Evolutionary conservation across 2,329 filamentous ascomycete species (phyloP), one percentile per base, ranked within the genome.

Genomic region (Claviceps pusilla): DNA sequence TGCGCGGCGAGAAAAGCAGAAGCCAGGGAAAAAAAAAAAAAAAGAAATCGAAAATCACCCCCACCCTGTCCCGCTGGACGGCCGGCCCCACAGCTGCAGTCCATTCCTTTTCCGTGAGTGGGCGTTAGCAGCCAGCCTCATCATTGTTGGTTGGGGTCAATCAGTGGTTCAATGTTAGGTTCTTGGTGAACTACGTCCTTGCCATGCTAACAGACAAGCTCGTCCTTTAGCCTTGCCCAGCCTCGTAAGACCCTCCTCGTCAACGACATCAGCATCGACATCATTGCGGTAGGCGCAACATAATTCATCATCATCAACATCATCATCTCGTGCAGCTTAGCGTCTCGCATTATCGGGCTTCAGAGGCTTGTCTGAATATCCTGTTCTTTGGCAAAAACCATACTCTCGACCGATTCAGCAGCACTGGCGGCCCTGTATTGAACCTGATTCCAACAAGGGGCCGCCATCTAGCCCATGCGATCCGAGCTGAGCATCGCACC

Each of bases 401-500:
- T 24, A 16, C 5, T 11, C 6, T 9, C 29, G 47, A 50, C 43
- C 33, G 31, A 35, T 35, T 48, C 31, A 5, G 24, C 52, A 33
- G 16, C 49, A 31, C 42, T 50, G 37, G 35, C 24, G 35, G 33
- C n/a, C 28, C 33, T 12, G 19, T n/a, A 16, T 51, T 29, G 9
- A 50, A 29, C 48, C 48, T 39, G 45, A 52, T 29, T 48, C 24
- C 42, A 39, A 29, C 45, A 41, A 52, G 31, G 49, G 35, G 41
- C 37, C 46, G 49, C 46, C 12, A 43, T 42, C 55, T 19, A 35
- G 53, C 42, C 51, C 50, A 43, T 47, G 33, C 42, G 35, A 28
- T 47, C 35, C 29, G 35, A 19, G n/a, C 48, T 41, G 47, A 39
- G 56, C 55, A 57, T 57, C 52, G 47, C 63, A 57, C 57, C 56